A percentile compares a stretch with the other conserved stretches of the same genome.
Evolutionary conservation across 129 eudicot genomes (phyloP).

Genomic region (Calendula officinalis): DNA sequence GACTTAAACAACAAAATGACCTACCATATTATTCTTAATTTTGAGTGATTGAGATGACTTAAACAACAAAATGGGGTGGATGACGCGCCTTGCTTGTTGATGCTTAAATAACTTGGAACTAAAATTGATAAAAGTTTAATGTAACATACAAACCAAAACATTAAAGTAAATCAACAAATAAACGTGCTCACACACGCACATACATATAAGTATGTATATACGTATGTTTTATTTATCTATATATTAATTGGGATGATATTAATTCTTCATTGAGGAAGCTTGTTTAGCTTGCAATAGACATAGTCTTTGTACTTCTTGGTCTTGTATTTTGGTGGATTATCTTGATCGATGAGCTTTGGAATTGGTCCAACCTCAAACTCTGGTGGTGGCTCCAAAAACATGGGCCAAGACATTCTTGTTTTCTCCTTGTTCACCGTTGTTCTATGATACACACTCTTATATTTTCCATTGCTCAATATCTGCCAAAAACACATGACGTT

Average conservation of each 20-base stretch:
- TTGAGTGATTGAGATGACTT: neutral
- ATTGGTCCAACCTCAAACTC: slow-evolving; percentile 61
- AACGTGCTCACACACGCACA: neutral
- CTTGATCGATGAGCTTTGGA: slow-evolving; percentile 45
- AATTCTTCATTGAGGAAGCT: slow-evolving; percentile 44
- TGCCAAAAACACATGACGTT: slow-evolving; percentile 1
- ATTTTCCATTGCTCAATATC: slow-evolving; percentile 71
- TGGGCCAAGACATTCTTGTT: slow-evolving; percentile 90
- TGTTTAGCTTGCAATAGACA: slow-evolving; percentile 52
- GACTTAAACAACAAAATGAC: too few species aligned
- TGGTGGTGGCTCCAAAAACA: slow-evolving; percentile 78
- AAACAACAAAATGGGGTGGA: neutral
- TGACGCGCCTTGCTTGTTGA: neutral
- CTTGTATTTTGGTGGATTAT: slow-evolving; percentile 29
- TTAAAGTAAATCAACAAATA: neutral
- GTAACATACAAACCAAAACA: slow-evolving; percentile 8
- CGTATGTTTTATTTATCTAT: neutral
- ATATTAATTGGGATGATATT: neutral
- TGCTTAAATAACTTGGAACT: slow-evolving; percentile 3
- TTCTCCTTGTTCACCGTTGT: slow-evolving; percentile 68
- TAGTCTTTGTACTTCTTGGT: slow-evolving; percentile 53
- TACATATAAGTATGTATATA: neutral
- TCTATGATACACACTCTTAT: slow-evolving; percentile 74
- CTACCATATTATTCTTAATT: too few species aligned
- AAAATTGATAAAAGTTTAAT: neutral